These are phyloP conservation scores for Barnettozyma pratensis DNA, from an alignment of 805 yeast species.

Conservation along the genomic window DNA sequence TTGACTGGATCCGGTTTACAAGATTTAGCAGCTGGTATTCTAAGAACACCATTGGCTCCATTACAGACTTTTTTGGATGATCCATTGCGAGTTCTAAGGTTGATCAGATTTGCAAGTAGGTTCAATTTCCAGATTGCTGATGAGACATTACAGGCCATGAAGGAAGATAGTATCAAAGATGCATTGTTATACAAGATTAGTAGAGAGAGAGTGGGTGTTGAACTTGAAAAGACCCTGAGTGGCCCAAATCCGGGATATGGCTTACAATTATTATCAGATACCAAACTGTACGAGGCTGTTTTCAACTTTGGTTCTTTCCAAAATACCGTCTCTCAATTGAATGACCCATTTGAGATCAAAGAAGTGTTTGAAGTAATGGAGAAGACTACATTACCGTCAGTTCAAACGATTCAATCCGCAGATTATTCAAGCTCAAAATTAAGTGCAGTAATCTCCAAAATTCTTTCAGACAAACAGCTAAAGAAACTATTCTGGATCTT, in stretches of 20 bases:
- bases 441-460: background rate
- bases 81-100: slow-evolving; percentile 82
- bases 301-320: slow-evolving; percentile 37
- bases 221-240: slow-evolving; percentile 70
- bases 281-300: slow-evolving; percentile 51
- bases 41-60: slow-evolving; percentile 88
- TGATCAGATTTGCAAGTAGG: slow-evolving; percentile 81
- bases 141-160: slow-evolving; percentile 60
- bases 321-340: slow-evolving; percentile 18
- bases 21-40: slow-evolving; percentile 64
- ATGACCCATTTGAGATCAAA: slow-evolving; percentile 10
- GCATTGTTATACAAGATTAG: slow-evolving; percentile 73
- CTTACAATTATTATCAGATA: slow-evolving; percentile 48
- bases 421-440: slow-evolving; percentile 1
- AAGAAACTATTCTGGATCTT: slow-evolving; percentile 35
- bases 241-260: slow-evolving; percentile 62
- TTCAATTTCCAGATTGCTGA: slow-evolving; percentile 63
- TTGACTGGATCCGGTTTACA: slow-evolving; percentile 69
- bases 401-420: slow-evolving; percentile 5
- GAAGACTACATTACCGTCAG: slow-evolving; percentile 25
- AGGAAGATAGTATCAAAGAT: slow-evolving; percentile 44
- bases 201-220: slow-evolving; percentile 86
- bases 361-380: slow-evolving; percentile 8
- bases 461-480: slow-evolving; percentile 1
- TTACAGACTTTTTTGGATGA: slow-evolving; percentile 85